Base-by-base conservation (phyloP, 1,284 basidiomycete genomes). In the Pseudozyma sp. region DNA sequence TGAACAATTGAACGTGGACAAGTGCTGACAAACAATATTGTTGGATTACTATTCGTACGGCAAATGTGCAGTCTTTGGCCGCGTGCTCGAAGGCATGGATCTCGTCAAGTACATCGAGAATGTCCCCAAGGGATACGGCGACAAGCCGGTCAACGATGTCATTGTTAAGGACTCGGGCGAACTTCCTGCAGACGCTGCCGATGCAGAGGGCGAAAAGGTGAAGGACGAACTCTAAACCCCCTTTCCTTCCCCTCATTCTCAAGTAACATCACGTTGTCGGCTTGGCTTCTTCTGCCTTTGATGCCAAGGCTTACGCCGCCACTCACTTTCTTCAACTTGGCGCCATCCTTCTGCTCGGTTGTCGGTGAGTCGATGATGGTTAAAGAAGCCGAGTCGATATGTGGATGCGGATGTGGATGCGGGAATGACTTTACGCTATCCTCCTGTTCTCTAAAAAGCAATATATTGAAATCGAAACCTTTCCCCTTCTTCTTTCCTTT, bases 51-150 rank as follows among this genome's bases (percentile, higher is more conserved):
- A 42, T 14, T 12, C 40, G 31, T n/a, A 39, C 10, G 21, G 8
- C n/a, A n/a, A 6, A 12, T 5, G 14, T 25, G 21, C 63, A 76
- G 83, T 85, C 34, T 85, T 85, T 56, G 83, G 83, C 49, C 51
- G 73, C 49, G 75, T 85, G 11, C 19, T 82, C 11, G 70, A 80
- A 16, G 82, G 82, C 45, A 77, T 80, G 70, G 72, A 85, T 51
- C 62, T 82, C n/a, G 78, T 83, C 59, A 71, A 80, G 63, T 65
- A 75, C 60, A 72, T 83, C 44, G 83, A 81, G 52, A 71, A 75
- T 44, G 83, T 83, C 12, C 67, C 69, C 49, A 83, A 79, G 47
- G 66, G 76, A 21, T 55, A 50, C 34, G 75, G 75, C 44, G 82
- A 85, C 66, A 74, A 75, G 45, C 83, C 83, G 16, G 21, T 54